Percentiles rank a stretch among this genome's conserved stretches.
Conservation (phyloP, 768 basidiomycete species). For the Rickenella mellea region DNA sequence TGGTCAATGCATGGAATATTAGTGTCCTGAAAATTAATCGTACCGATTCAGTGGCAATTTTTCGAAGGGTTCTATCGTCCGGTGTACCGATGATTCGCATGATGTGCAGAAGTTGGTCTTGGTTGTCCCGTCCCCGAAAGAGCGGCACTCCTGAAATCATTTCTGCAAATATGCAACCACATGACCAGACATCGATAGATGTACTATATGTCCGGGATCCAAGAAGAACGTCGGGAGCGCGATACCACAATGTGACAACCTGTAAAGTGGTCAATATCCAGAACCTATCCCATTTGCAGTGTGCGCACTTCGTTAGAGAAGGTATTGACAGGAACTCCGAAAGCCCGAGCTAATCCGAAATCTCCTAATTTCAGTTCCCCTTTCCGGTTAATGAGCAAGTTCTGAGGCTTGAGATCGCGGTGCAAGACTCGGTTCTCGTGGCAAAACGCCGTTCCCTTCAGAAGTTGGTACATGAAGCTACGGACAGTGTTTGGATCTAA, state of each 20-base stretch:
- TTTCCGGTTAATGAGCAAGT: slow-evolving; percentile 93
- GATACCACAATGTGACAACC: slow-evolving; percentile 99
- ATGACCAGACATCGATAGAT: slow-evolving; percentile 98
- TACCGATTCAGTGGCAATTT: slow-evolving; percentile 87
- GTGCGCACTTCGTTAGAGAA: slow-evolving; percentile 84
- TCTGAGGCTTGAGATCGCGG: slow-evolving; percentile 97
- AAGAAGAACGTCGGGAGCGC: slow-evolving; percentile 94
- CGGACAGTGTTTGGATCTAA: slow-evolving; percentile 77
- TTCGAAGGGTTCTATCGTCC: slow-evolving; percentile 74
- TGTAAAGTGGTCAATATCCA: slow-evolving; percentile 18
- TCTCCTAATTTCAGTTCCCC: slow-evolving; percentile 96
- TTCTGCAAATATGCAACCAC: slow-evolving; percentile 98
- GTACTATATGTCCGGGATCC: slow-evolving; percentile 97
- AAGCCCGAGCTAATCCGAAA: slow-evolving; percentile 94
- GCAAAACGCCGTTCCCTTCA: slow-evolving; percentile 96
- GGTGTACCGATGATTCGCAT: slow-evolving; percentile 97
- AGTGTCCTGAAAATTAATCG: slow-evolving; percentile 17
- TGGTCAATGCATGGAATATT: slow-evolving; percentile 4
- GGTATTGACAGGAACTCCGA: slow-evolving; percentile 98
- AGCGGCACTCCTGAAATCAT: slow-evolving; percentile 98
- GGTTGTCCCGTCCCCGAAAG: slow-evolving; percentile 94
- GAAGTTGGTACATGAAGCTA: slow-evolving; percentile 95
- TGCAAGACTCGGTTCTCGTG: slow-evolving; percentile 98
- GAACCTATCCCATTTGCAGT: neutral
- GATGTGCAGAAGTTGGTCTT: slow-evolving; percentile 95